A percentile compares a stretch with the other conserved stretches of the same genome.
Evolutionary conservation across 176 grass and related monocot genomes (phyloP).

Genomic region (Elaeis guineensis): DNA sequence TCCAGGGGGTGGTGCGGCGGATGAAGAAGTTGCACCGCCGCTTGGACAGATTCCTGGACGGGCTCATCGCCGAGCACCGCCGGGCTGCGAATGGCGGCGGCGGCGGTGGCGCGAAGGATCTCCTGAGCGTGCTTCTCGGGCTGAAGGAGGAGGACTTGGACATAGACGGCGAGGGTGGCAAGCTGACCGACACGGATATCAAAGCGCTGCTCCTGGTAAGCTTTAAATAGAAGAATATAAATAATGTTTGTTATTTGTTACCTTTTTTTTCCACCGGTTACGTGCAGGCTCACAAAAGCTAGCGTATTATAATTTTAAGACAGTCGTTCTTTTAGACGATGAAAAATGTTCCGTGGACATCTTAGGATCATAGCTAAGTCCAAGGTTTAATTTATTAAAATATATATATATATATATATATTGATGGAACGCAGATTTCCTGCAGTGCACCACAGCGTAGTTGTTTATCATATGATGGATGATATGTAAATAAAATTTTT

Average conservation of each 20-base stretch:
- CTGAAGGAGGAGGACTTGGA: slow-evolving; percentile 19
- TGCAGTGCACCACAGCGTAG: too few species aligned
- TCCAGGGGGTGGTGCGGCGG: slow-evolving; percentile 5
- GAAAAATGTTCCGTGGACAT: too few species aligned
- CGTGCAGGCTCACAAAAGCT: not conserved
- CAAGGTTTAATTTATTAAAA: too few species aligned
- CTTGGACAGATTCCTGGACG: slow-evolving; percentile 51
- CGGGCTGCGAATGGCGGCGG: not conserved
- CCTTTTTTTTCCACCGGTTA: not conserved
- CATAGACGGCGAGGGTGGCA: slow-evolving; percentile 15
- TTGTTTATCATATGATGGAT: too few species aligned
- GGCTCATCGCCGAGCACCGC: slow-evolving; percentile 27
- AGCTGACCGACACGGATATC: slow-evolving; percentile 36
- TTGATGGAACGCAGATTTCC: too few species aligned
- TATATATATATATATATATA: too few species aligned
- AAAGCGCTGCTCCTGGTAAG: slow-evolving; percentile 64
- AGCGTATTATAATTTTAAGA: too few species aligned
- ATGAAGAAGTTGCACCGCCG: slow-evolving; percentile 13
- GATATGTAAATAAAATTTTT: too few species aligned
- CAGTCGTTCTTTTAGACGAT: too few species aligned
- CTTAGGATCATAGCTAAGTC: too few species aligned
- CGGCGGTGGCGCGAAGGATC: slow-evolving; percentile 28
- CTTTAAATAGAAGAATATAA: not conserved
- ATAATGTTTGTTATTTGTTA: not conserved
- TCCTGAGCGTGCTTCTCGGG: slow-evolving; percentile 23